A percentile compares a stretch with the other conserved stretches of the same genome.
These are phyloP conservation scores for Irpex sp. DNA, from an alignment of 1,284 basidiomycete species.

Conservation along the genomic window DNA sequence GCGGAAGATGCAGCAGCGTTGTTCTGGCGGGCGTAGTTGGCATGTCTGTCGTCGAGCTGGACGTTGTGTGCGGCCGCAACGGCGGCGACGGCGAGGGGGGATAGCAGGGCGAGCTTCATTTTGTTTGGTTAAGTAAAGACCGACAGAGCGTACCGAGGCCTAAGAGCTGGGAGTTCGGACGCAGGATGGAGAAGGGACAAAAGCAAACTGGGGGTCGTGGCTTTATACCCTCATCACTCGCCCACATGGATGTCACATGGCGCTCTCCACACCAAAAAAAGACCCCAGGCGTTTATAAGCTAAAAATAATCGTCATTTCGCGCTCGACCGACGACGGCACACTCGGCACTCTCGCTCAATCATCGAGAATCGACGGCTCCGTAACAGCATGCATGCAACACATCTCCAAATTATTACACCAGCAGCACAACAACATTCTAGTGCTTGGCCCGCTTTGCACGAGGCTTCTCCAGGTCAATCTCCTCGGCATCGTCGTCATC, in stretches of 20 bases:
- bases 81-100: constrained; percentile 27
- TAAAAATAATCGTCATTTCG: background rate
- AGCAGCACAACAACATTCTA: background rate
- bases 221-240: background rate
- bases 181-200: background rate
- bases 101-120: constrained; percentile 33
- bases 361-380: too few species aligned
- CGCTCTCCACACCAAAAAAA: background rate
- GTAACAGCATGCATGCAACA: constrained; percentile 27
- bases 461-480: constrained; percentile 78
- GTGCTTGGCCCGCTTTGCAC: constrained; percentile 38
- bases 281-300: background rate
- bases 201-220: background rate
- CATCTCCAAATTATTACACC: constrained; percentile 38
- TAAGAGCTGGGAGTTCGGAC: background rate
- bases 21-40: constrained; percentile 26
- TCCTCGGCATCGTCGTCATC: constrained; percentile 70
- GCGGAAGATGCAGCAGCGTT: constrained; percentile 23
- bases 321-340: background rate
- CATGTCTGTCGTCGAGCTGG: constrained; percentile 12
- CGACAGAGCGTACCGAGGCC: background rate
- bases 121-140: constrained; percentile 7
- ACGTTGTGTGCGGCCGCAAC: constrained; percentile 24
- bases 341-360: background rate
- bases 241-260: background rate